Percentiles rank a stretch among this genome's conserved stretches.
These are phyloP conservation scores for Paspalum vaginatum DNA, from an alignment of 176 grass and related monocot species.

Conservation along the genomic window DNA sequence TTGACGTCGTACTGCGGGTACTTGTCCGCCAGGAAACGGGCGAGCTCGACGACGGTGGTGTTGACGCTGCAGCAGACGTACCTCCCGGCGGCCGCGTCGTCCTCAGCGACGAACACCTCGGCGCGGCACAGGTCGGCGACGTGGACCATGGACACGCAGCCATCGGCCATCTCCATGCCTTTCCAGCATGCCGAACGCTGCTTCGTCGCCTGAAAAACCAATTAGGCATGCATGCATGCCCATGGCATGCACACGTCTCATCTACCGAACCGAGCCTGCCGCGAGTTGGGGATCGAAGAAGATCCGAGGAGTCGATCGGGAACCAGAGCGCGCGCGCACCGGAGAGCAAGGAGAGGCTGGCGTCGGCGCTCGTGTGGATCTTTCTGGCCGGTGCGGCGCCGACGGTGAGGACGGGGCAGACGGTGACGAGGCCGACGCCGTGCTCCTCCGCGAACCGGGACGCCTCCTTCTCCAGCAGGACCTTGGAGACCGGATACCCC, in stretches of 20 bases:
- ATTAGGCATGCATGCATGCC: too few relatives aligned
- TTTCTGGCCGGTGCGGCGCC: slow-evolving; percentile 32
- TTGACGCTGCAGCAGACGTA: slow-evolving; percentile 72
- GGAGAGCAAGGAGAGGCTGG: slow-evolving; percentile 42
- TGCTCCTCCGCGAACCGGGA: slow-evolving; percentile 36
- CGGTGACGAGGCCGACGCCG: slow-evolving; percentile 42
- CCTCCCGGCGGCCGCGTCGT: slow-evolving; percentile 39
- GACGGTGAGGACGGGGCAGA: slow-evolving; percentile 36
- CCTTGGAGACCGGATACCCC: slow-evolving; percentile 40
- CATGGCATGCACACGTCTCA: too few relatives aligned
- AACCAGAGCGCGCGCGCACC: neutral
- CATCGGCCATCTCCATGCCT: slow-evolving; percentile 9
- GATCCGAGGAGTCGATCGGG: too few relatives aligned
- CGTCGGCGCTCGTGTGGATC: slow-evolving; percentile 26
- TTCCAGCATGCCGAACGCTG: slow-evolving; percentile 29
- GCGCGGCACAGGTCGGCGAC: slow-evolving; percentile 72
- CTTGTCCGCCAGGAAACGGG: slow-evolving; percentile 42
- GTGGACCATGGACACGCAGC: slow-evolving; percentile 26
- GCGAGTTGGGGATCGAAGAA: too few relatives aligned
- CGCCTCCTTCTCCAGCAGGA: slow-evolving; percentile 50
- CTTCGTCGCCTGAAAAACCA: slow-evolving; percentile 41
- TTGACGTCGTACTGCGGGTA: slow-evolving; percentile 62
- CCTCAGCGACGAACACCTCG: slow-evolving; percentile 66
- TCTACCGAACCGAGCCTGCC: too few relatives aligned
- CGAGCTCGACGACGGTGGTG: slow-evolving; percentile 42